phyloP scores from a whole-genome alignment of 345 rosid genomes.

The Chamaenerion angustifolium region DNA sequence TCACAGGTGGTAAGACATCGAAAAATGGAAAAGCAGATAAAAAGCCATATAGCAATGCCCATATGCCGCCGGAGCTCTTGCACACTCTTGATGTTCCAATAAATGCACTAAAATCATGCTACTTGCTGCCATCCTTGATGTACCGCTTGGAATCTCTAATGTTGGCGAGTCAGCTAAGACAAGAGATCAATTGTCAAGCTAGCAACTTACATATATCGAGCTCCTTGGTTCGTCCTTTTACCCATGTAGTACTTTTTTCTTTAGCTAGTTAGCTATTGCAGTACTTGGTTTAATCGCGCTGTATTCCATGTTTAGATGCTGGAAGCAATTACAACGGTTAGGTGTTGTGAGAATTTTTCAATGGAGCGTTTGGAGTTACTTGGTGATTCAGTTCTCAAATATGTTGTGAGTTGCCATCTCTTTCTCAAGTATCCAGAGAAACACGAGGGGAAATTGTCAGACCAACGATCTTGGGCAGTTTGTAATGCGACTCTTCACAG shows the following conservation, averaged over 20 bases:
- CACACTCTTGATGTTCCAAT: slow-evolving; percentile 34
- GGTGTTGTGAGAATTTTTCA: slow-evolving; percentile 66
- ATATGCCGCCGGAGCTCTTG: slow-evolving; percentile 85
- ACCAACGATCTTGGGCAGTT: slow-evolving; percentile 26
- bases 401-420: slow-evolving; percentile 57
- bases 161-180: slow-evolving; percentile 86
- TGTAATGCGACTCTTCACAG: slow-evolving; percentile 57
- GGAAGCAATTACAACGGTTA: slow-evolving; percentile 64
- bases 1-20: slow-evolving; percentile 16
- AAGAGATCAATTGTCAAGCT: slow-evolving; percentile 40
- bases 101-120: slow-evolving; percentile 35
- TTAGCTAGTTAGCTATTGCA: not conserved
- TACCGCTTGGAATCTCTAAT: slow-evolving; percentile 68
- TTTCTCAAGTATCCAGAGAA: slow-evolving; percentile 51
- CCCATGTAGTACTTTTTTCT: not conserved
- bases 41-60: slow-evolving; percentile 37
- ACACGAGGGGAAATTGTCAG: slow-evolving; percentile 60
- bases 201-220: slow-evolving; percentile 37
- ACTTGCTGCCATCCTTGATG: slow-evolving; percentile 78
- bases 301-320: slow-evolving; percentile 36
- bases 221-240: slow-evolving; percentile 39
- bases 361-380: slow-evolving; percentile 94
- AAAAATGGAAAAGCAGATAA: slow-evolving; percentile 14
- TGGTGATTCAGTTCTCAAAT: slow-evolving; percentile 91
- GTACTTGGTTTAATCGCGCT: not conserved